Base-by-base conservation (phyloP, 352 stramenopile species). In the Phytophthora constricta region DNA sequence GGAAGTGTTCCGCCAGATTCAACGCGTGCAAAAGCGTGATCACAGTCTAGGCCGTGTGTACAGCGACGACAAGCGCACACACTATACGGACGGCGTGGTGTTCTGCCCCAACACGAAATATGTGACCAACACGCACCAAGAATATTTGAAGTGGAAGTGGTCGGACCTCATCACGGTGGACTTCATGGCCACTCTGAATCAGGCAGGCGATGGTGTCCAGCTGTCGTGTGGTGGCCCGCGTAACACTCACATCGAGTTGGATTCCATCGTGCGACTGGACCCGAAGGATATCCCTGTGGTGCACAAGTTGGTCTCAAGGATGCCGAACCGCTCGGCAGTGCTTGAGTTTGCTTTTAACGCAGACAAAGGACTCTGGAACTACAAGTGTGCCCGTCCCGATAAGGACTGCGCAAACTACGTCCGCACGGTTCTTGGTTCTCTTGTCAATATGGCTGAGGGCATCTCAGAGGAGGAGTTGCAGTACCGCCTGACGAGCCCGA, bases 71-170 rank as follows among this genome's bases (percentile, higher is more conserved):
- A 93, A 94, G 72, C 86, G 87, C 26, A 83, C 81, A 34, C 91
- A 97, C 67, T 95, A 93, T 65, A 97, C 90, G 31, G 91, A 97
- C 62, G 91, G 91, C 34, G 86, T 97, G 19, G 82, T 97, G 23
- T 97, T 97, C 53, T 96, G 91, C 55, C 91, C 91, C 20, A 91
- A 93, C 57, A 91, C 89, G 31, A 89, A 86, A 60, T 95, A 95
- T 63, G 72, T 93, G 51, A 73, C 79, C 22, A 93, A 93, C 74
- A 93, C 87, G 34, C 82, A 95, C 79, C 87, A 89, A 63, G 87
- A 96, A 55, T 96, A 96, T 59, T 76, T 97, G 56, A 97, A 97
- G 76, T 97, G 91, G 91, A 97, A 97, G 70, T 97, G 89, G 89
- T 82, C 84, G 34, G 91, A 97, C 70, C 70, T 96, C 51, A 96